Base-by-base conservation (phyloP, 371 early-diverging fungal genomes). In the Haplosporangium sp. region DNA sequence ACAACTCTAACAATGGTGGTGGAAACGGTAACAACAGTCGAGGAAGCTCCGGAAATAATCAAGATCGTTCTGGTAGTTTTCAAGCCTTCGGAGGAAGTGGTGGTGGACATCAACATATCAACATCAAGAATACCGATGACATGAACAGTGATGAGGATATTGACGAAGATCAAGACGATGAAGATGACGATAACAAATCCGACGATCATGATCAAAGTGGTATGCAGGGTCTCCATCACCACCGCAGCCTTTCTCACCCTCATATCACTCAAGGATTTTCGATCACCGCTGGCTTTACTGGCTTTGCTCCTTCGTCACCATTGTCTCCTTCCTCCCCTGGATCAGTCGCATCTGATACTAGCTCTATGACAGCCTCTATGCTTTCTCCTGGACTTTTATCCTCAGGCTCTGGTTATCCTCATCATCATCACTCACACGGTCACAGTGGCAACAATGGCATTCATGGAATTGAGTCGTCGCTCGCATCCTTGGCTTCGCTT, bases 201-300 rank as follows among this genome's bases (percentile, higher is more conserved):
- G 39, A 65, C 10, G 59, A 57, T n/a, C 45, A 57, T 17, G 40
- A 61, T 44, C 42, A 68, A 17, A 64, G 55, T 66, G 58, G 42
- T 47, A 69, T 64, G 38, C 67, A 64, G 42, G 58, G 70, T n/a
- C 50, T 67, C 2, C 71, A 71, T 37, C 81, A 74, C 45, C 74
- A 74, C 39, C 71, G 81, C 40, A 74, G 59, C 34, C 52, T 67
- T 8, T 71, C 81, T 13, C 67, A 79, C 55, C 71, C 81, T 4
- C 81, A 79, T 38, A 9, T 79, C 35, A 79, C 81, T 19, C 81
- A 79, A 27, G 81, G 81, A 3, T 79, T 79, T 47, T 50, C 71
- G 4, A 74, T 79, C 57, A 62, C 74, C 5, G 7, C 61, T 2
- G 69, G 71, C 11, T 74, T 74, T 47, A 57, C 66, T 15, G 61